Base-by-base conservation (phyloP, 768 basidiomycete species). In the Strobilomyces confusus region DNA sequence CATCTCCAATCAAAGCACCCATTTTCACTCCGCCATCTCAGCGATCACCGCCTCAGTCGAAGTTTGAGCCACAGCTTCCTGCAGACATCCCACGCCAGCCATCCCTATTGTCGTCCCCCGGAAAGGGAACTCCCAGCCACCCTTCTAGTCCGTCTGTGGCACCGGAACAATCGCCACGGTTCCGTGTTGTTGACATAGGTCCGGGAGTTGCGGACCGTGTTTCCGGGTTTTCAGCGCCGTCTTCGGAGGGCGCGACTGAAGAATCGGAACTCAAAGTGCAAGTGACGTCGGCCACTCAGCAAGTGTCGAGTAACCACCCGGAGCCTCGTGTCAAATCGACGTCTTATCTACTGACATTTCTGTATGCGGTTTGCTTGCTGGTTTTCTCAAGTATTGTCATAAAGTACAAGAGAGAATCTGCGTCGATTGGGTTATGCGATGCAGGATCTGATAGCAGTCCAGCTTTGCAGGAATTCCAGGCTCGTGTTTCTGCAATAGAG, bases 341-440 rank as follows among this genome's bases (percentile, higher is more conserved):
- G 49, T 62, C 70, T 25, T 59, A 72, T 55, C 52, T 80, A 38
- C 46, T 77, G 14, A 77, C 77, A n/a, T 25, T 82, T n/a, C 20
- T 86, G 42, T 60, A 70, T 48, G 53, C 75, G 54, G 51, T 74
- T 6, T 55, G 77, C 26, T 55, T 73, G 11, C 52, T 77, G 22
- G 63, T 69, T 17, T 57, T 69, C 19, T 70, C 67, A 14, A 70
- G 67, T 55, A 57, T 69, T 22, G 56, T 75, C 19, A 58, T 75
- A 60, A 74, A 75, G 17, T 88, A 82, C 74, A 91, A 90, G 71
- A 54, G 59, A 13, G 82, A 87, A 59, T 90, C 90, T 6, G 73
- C 83, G 3, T 67, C 75, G 12, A 83, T 93, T 59, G 91, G 92
- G 5, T 93, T 82, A 69, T 93, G 91, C 63, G 82, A 89, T 57